Conservation (phyloP, 1,284 basidiomycete genomes). For the Trichosporon faecale region DNA sequence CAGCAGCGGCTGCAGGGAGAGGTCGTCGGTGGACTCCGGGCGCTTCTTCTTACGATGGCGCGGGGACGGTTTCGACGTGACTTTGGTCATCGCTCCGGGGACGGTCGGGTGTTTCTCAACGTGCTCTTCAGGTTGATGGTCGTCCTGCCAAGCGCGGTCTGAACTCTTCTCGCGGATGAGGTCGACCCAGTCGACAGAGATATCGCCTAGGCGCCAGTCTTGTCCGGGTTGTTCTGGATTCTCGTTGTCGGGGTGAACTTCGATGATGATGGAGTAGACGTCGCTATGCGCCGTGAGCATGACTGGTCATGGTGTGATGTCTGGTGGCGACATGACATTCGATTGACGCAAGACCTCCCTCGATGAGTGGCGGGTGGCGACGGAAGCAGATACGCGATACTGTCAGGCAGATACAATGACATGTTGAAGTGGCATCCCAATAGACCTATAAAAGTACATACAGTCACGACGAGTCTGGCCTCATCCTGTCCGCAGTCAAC, state of each 20-base stretch:
- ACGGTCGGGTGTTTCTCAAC: not conserved
- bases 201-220: slow-evolving; percentile 46
- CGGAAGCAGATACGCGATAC: slow-evolving; percentile 6
- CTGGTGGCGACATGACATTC: not conserved
- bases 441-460: slow-evolving; percentile 10
- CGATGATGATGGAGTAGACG: slow-evolving; percentile 40
- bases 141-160: slow-evolving; percentile 17
- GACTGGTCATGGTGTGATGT: slow-evolving; percentile 13
- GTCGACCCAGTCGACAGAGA: slow-evolving; percentile 49
- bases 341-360: not conserved
- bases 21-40: slow-evolving; percentile 28
- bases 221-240: slow-evolving; percentile 11
- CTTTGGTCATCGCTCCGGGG: slow-evolving; percentile 18
- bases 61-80: slow-evolving; percentile 7
- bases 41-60: slow-evolving; percentile 12
- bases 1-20: slow-evolving; percentile 46
- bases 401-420: not conserved
- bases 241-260: slow-evolving; percentile 29
- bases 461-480: slow-evolving; percentile 8
- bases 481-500: not conserved
- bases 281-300: slow-evolving; percentile 17
- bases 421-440: slow-evolving; percentile 8
- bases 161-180: slow-evolving; percentile 47
- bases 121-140: not conserved
- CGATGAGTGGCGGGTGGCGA: slow-evolving; percentile 13